These are phyloP conservation scores for Wickerhamomyces subpelliculosus DNA, from an alignment of 805 yeast species.

Conservation along the genomic window DNA sequence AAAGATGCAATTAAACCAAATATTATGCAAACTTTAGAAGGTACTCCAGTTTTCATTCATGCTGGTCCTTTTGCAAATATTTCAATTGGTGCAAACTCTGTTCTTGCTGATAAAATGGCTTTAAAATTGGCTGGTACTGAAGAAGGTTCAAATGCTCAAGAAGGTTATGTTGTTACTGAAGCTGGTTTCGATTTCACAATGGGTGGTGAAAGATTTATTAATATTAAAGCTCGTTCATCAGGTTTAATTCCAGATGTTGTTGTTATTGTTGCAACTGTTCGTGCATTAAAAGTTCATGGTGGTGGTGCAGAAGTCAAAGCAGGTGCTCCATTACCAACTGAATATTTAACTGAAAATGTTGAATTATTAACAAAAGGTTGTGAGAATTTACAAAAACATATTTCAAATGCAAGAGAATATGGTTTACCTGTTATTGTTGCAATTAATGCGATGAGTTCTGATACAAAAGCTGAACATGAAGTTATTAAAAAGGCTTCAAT, in stretches of 20 bases:
- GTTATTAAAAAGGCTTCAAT: constrained; percentile 74
- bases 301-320: constrained; percentile 97
- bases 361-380: constrained; percentile 75
- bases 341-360: constrained; percentile 73
- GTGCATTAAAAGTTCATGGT: constrained; percentile 96
- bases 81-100: constrained; percentile 94
- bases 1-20: constrained; percentile 97
- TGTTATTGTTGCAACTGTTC: constrained; percentile 90
- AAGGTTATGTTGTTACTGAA: constrained; percentile 92
- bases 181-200: constrained; percentile 98
- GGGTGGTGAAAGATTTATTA: constrained; percentile 98
- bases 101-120: constrained; percentile 88
- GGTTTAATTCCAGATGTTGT: constrained; percentile 86
- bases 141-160: constrained; percentile 30
- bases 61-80: constrained; percentile 99
- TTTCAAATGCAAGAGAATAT: constrained; percentile 73
- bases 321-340: constrained; percentile 79
- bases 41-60: constrained; percentile 95
- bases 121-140: constrained; percentile 74
- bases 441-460: constrained; percentile 80
- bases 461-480: constrained; percentile 72
- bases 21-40: constrained; percentile 94
- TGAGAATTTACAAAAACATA: constrained; percentile 86
- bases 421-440: constrained; percentile 95
- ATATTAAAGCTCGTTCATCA: constrained; percentile 90